A percentile compares a stretch with the other conserved stretches of the same genome.
Evolutionary conservation across 2,329 filamentous ascomycete genomes (phyloP).

Genomic region (Chaetomium olivaceum): DNA sequence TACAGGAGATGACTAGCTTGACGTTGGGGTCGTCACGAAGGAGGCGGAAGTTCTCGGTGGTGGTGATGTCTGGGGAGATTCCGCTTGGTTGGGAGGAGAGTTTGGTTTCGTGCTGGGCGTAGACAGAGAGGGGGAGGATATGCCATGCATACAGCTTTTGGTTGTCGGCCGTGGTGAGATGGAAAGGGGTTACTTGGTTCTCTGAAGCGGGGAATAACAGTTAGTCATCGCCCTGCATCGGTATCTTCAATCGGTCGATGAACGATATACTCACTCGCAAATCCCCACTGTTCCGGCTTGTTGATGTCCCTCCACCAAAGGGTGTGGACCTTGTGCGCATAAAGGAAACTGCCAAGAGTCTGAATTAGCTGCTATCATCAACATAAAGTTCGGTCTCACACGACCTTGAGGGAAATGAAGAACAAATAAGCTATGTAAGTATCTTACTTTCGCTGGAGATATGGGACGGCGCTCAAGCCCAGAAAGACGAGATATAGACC

Average conservation of each 20-base stretch:
- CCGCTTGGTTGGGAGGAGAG: conserved; percentile 56
- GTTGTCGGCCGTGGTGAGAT: conserved; percentile 70
- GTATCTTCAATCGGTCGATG: neutral
- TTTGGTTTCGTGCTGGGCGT: conserved; percentile 67
- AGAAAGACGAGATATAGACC: conserved; percentile 68
- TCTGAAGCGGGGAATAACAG: conserved; percentile 47
- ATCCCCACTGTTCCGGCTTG: conserved; percentile 79
- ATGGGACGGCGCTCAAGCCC: conserved; percentile 64
- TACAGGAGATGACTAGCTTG: conserved; percentile 64
- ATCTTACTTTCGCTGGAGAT: conserved; percentile 75
- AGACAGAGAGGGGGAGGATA: conserved; percentile 75
- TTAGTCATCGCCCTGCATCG: neutral
- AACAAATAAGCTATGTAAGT: conserved; percentile 2
- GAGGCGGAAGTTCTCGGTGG: conserved; percentile 60
- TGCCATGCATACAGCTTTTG: conserved; percentile 88
- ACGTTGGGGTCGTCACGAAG: conserved; percentile 64
- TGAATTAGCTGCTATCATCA: neutral
- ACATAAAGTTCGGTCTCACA: neutral
- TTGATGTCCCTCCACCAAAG: conserved; percentile 62
- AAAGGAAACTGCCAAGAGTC: conserved; percentile 63
- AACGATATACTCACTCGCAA: conserved; percentile 63
- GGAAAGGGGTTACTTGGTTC: conserved; percentile 87
- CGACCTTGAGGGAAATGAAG: neutral
- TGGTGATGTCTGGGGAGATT: conserved; percentile 54
- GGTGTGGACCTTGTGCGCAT: conserved; percentile 77